Evolutionary conservation across 331 rosid genomes (phyloP).

Genomic region (Rhamnella rubrinervis): DNA sequence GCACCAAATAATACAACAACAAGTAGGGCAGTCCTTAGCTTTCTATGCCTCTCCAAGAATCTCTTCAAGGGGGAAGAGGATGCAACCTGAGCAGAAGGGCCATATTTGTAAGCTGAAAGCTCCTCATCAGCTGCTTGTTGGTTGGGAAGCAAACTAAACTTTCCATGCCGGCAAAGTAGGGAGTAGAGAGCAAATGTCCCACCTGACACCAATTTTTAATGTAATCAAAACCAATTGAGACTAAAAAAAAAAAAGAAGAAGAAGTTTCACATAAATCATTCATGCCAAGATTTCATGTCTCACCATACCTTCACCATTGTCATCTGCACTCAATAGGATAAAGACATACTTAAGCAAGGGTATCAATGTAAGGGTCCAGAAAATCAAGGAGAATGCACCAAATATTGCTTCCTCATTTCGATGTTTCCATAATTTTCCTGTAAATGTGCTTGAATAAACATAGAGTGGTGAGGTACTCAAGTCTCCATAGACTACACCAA

Average conservation of each 20-base stretch:
- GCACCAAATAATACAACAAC: constrained; percentile 68
- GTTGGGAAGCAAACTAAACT: constrained; percentile 76
- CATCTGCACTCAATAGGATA: constrained; percentile 83
- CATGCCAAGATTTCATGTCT: constrained; percentile 8
- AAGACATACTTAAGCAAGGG: constrained; percentile 84
- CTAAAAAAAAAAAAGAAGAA: constrained; percentile 4
- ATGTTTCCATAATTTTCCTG: constrained; percentile 54
- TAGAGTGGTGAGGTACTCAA: constrained; percentile 95
- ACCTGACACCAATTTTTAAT: constrained; percentile 42
- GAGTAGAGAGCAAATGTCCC: constrained; percentile 90
- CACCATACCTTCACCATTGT: constrained; percentile 81
- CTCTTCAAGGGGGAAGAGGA: constrained; percentile 60
- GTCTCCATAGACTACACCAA: constrained; percentile 94
- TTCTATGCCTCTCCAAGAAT: constrained; percentile 77
- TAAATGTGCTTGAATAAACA: constrained; percentile 69
- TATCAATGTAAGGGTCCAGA: constrained; percentile 84
- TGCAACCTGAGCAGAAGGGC: constrained; percentile 55
- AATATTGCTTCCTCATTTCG: constrained; percentile 72
- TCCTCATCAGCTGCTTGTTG: constrained; percentile 94
- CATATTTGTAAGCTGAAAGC: constrained; percentile 71
- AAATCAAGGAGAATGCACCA: constrained; percentile 90
- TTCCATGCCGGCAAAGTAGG: constrained; percentile 79
- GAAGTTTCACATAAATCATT: not conserved
- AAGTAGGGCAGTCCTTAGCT: constrained; percentile 61
- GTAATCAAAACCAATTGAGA: constrained; percentile 24